Conservation (phyloP, 75 land plant genomes). For the Pinus tabuliformis region DNA sequence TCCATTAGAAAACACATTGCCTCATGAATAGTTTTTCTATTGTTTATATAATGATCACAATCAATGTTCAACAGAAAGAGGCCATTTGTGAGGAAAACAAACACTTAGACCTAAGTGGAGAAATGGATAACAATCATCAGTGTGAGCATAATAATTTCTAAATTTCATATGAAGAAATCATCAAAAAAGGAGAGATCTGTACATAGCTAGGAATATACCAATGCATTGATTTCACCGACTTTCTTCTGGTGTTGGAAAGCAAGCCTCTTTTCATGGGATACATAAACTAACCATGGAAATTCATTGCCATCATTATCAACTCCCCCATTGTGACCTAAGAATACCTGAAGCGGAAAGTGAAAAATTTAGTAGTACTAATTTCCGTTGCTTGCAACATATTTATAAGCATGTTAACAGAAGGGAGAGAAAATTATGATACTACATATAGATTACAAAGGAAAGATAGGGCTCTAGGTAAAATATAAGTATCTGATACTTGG, state of each 20-base stretch:
- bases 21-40: constrained; percentile 75
- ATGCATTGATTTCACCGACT: constrained; percentile 91
- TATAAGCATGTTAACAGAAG: background rate
- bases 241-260: constrained; percentile 91
- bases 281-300: constrained; percentile 77
- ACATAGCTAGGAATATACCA: constrained; percentile 32
- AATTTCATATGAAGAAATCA: background rate
- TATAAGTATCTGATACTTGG: constrained; percentile 37
- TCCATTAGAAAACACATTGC: constrained; percentile 96
- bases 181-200: background rate
- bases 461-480: too few relatives aligned
- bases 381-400: too few relatives aligned
- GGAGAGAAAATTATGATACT: background rate
- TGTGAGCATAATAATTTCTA: background rate
- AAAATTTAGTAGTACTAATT: background rate
- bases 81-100: constrained; percentile 78
- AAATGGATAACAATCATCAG: background rate
- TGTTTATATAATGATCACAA: constrained; percentile 90
- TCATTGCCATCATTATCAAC: constrained; percentile 84
- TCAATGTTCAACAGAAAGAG: constrained; percentile 76
- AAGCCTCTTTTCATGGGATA: constrained; percentile 86
- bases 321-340: constrained; percentile 78
- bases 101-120: constrained; percentile 62
- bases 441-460: background rate
- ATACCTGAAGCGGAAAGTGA: constrained; percentile 36